phyloP scores from a whole-genome alignment of 2,329 filamentous ascomycete genomes.

The Apiospora pterosperma region DNA sequence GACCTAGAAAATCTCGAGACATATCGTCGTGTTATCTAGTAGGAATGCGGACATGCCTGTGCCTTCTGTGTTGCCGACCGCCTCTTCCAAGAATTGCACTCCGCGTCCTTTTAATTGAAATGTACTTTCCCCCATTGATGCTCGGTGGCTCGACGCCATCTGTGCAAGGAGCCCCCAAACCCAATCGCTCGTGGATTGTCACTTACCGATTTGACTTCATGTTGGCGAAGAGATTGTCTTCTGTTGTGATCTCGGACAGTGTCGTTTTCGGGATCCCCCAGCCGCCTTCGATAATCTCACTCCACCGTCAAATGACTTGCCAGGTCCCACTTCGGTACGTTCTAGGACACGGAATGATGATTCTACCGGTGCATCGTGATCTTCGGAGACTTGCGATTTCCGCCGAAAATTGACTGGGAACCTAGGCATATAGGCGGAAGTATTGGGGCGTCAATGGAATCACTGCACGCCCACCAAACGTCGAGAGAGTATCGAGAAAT shows the following conservation, averaged over 20 bases:
- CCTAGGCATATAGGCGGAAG: conserved; percentile 54
- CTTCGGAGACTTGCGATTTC: conserved; percentile 55
- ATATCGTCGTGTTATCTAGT: not conserved
- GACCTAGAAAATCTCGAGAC: not conserved
- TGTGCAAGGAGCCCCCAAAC: not conserved
- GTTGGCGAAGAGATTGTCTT: conserved; percentile 57
- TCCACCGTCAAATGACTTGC: conserved; percentile 50
- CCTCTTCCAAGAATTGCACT: not conserved
- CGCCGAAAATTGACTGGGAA: conserved; percentile 59
- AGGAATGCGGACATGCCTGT: not conserved
- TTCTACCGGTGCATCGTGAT: conserved; percentile 48
- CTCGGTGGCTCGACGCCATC: conserved; percentile 1
- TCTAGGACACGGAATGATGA: conserved; percentile 59
- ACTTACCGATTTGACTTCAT: conserved; percentile 56
- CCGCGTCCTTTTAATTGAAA: conserved; percentile 9
- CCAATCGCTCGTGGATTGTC: not conserved
- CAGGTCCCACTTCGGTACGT: conserved; percentile 40
- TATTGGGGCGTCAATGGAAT: conserved; percentile 4
- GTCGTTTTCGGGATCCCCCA: conserved; percentile 36
- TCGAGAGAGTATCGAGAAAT: not conserved
- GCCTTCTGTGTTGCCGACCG: not conserved
- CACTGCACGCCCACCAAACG: conserved; percentile 8
- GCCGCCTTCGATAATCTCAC: conserved; percentile 38
- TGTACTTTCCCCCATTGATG: conserved; percentile 2
- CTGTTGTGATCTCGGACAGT: conserved; percentile 33